phyloP scores from a whole-genome alignment of 192 early-diverging fungal genomes.

The Coemansia nantahalensis region DNA sequence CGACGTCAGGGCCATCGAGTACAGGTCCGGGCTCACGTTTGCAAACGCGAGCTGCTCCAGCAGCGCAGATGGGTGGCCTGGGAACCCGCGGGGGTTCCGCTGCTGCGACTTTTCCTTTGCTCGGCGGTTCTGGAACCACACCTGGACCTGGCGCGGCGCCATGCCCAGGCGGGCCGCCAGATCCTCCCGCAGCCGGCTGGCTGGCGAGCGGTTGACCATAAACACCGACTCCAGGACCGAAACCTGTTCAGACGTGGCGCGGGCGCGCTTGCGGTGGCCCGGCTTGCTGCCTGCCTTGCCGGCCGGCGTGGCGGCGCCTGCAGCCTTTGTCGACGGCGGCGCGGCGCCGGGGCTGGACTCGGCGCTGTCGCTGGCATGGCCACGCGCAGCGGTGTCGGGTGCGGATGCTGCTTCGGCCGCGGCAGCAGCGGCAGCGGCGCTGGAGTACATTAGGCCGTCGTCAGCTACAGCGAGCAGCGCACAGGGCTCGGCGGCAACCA shows the following conservation, averaged over 20 bases:
- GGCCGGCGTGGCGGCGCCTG: not conserved
- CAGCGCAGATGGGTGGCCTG: conserved; percentile 23
- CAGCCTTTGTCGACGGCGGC: not conserved
- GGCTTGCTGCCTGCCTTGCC: conserved; percentile 20
- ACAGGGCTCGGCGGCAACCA: conserved; percentile 18
- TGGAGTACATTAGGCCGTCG: conserved; percentile 14
- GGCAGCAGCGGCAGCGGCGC: not conserved
- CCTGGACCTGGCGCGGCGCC: conserved; percentile 73
- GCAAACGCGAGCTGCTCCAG: conserved; percentile 7
- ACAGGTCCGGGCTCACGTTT: not conserved
- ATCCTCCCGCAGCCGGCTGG: conserved; percentile 58
- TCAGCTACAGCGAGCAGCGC: conserved; percentile 6
- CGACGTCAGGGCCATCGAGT: no score
- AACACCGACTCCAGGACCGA: conserved; percentile 70
- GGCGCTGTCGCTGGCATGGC: conserved; percentile 5
- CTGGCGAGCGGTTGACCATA: conserved; percentile 67
- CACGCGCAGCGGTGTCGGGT: not conserved
- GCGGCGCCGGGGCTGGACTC: conserved; percentile 1
- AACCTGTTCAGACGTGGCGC: conserved; percentile 70
- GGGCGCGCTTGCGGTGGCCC: conserved; percentile 59
- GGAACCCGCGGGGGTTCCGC: conserved; percentile 33
- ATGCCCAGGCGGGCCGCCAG: conserved; percentile 67
- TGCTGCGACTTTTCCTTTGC: conserved; percentile 70
- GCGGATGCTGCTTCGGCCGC: no score
- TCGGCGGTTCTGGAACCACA: conserved; percentile 88